phyloP scores from a whole-genome alignment of 176 grass and related monocot species.

The Musa itinerans region DNA sequence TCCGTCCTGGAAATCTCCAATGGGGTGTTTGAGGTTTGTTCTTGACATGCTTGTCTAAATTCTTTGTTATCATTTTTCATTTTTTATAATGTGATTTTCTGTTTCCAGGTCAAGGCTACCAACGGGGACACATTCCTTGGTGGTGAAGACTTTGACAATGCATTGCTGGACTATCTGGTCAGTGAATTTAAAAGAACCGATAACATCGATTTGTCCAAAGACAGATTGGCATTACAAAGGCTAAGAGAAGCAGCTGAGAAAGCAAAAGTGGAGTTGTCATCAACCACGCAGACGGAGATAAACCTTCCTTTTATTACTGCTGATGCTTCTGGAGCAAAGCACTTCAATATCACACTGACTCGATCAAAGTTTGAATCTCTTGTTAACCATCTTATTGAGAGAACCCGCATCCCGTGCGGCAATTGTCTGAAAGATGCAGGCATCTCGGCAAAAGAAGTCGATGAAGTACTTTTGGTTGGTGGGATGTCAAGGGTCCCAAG shows the following conservation, averaged over 20 bases:
- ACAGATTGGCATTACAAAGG: slow-evolving; percentile 78
- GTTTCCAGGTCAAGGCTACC: slow-evolving; percentile 84
- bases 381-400: slow-evolving; percentile 62
- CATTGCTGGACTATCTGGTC: slow-evolving; percentile 82
- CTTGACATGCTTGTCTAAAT: neutral
- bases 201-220: slow-evolving; percentile 78
- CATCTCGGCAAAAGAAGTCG: slow-evolving; percentile 74
- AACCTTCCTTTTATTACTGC: slow-evolving; percentile 96
- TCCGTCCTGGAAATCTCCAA: slow-evolving; percentile 33
- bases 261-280: slow-evolving; percentile 94
- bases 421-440: slow-evolving; percentile 95
- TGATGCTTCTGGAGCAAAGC: slow-evolving; percentile 82
- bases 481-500: slow-evolving; percentile 98
- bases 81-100: slow-evolving; percentile 8
- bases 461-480: slow-evolving; percentile 89
- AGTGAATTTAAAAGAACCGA: slow-evolving; percentile 85
- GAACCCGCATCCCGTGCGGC: slow-evolving; percentile 66
- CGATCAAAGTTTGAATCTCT: slow-evolving; percentile 90
- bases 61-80: neutral
- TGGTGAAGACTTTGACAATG: slow-evolving; percentile 87
- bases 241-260: slow-evolving; percentile 98
- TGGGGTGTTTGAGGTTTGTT: slow-evolving; percentile 94
- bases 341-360: slow-evolving; percentile 90
- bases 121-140: slow-evolving; percentile 99
- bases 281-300: slow-evolving; percentile 83